Percentiles rank a stretch among this genome's conserved stretches.
These are phyloP conservation scores for Ceratobasidium sp. DNA, from an alignment of 1,284 basidiomycete genomes.

Conservation along the genomic window DNA sequence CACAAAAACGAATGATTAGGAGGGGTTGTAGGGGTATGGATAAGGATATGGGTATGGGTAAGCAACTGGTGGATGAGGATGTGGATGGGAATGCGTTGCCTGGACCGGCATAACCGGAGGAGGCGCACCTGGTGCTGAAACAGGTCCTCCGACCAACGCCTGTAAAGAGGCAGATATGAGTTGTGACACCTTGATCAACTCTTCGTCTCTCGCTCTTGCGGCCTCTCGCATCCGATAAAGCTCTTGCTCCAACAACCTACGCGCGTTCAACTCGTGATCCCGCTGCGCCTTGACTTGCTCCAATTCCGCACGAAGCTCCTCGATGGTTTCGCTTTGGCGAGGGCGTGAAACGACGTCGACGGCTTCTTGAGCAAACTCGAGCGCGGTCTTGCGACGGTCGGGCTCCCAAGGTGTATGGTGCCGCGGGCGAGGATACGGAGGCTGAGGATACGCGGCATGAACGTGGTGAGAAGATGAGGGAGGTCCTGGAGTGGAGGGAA, in stretches of 20 bases:
- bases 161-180: conserved; percentile 18
- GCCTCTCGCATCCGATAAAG: conserved; percentile 8
- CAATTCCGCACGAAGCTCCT: conserved; percentile 7
- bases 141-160: conserved; percentile 10
- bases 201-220: conserved; percentile 14
- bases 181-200: conserved; percentile 21
- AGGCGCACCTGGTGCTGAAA: not conserved
- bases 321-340: not conserved
- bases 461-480: not conserved
- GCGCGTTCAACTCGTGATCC: conserved; percentile 14
- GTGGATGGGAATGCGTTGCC: not conserved
- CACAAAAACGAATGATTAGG: conserved; percentile 9
- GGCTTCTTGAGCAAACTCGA: conserved; percentile 31
- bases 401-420: conserved; percentile 4
- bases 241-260: conserved; percentile 12
- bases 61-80: conserved; percentile 1
- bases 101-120: not conserved
- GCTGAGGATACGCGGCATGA: not conserved
- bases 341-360: conserved; percentile 8
- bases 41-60: conserved; percentile 21
- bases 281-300: conserved; percentile 28
- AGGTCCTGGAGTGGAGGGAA: not conserved
- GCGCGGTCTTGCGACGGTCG: conserved; percentile 24
- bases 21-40: conserved; percentile 12
- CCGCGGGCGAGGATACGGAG: conserved; percentile 1